Conservation (phyloP, 2,329 filamentous ascomycete genomes). For the Stromatinia cepivora region DNA sequence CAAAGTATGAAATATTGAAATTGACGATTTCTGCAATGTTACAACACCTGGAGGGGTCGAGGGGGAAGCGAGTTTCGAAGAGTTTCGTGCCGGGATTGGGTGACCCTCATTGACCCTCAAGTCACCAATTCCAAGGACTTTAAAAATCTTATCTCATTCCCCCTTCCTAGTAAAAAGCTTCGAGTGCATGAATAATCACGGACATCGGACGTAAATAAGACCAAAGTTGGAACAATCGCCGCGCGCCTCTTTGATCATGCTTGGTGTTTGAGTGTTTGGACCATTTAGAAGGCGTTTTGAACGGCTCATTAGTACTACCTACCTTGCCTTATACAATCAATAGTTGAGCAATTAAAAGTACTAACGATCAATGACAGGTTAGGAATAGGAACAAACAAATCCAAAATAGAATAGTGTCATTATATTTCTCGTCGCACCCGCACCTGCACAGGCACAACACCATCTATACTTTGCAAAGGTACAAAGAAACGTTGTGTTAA, state of each 20-base stretch:
- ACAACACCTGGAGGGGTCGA: slow-evolving; percentile 16
- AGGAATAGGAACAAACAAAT: slow-evolving; percentile 15
- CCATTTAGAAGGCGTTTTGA: slow-evolving; percentile 12
- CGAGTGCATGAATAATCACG: slow-evolving; percentile 17
- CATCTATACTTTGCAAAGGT: slow-evolving; percentile 4
- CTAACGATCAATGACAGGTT: slow-evolving; percentile 15
- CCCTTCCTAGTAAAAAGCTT: slow-evolving; percentile 7
- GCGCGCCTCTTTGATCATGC: slow-evolving; percentile 22
- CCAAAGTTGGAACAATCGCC: slow-evolving; percentile 22
- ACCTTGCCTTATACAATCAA: background rate
- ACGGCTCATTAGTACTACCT: slow-evolving; percentile 2
- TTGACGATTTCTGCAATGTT: slow-evolving; percentile 26
- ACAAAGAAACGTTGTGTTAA: slow-evolving; percentile 16
- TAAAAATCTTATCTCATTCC: slow-evolving; percentile 13
- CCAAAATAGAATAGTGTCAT: slow-evolving; percentile 8
- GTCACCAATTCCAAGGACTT: slow-evolving; percentile 15
- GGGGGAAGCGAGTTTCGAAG: slow-evolving; percentile 25
- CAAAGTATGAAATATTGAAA: slow-evolving; percentile 10
- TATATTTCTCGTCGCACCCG: slow-evolving; percentile 1
- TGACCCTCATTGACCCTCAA: slow-evolving; percentile 20
- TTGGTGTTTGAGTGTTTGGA: slow-evolving; percentile 15
- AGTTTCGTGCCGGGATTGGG: slow-evolving; percentile 21
- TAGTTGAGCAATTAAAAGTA: background rate
- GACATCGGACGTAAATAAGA: slow-evolving; percentile 20
- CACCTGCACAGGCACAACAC: slow-evolving; percentile 1